Evolutionary conservation across 139 green algal genomes (phyloP), one percentile per base, ranked within the genome.

Genomic region (Picochlorum costavermella): DNA sequence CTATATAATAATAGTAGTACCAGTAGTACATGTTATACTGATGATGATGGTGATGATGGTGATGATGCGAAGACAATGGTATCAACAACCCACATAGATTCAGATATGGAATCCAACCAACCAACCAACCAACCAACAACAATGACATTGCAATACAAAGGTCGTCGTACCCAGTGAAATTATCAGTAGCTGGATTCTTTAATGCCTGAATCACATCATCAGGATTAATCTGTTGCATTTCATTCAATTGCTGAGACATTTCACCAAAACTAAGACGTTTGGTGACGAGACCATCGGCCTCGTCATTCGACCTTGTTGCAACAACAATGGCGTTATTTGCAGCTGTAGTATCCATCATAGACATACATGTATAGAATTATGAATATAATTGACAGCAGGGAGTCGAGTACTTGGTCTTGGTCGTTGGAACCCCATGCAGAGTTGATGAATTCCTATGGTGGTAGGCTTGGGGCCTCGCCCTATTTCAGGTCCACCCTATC

Each of bases 131-230:
- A 53, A 53, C 46, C 46, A 43, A 16, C 40, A 17, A 10, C 25
- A 9, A 57, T 49, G 16, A 50, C 28, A 59, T 37, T 23, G 20
- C 20, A 23, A 23, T 23, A 23, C 20, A 23, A 23, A 23, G 20
- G 20, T 23, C 20, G 20, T 49, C 14, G 9, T 36, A 79, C 74
- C 44, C 69, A 16, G 61, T 30, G 37, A 81, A 75, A 6, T 45
- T 59, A 9, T 69, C 50, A 3, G 65, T 36, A 2, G 55, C 56
- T 6, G 61, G 61, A 17, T 67, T 43, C 26, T 61, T 48, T 6
- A 67, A 20, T 2, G 62, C 60, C 17, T 67, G 20, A 30, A 72
- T 65, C 12, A 69, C 33, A 11, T 68, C 65, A 31, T 79, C 65
- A 25, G 23, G 16, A 3, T 73, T 31, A 49, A 70, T 28, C 11